A percentile compares a stretch with the other conserved stretches of the same genome.
These are phyloP conservation scores for Rauvolfia tetraphylla DNA, from an alignment of 257 asterid species.

Conservation along the genomic window DNA sequence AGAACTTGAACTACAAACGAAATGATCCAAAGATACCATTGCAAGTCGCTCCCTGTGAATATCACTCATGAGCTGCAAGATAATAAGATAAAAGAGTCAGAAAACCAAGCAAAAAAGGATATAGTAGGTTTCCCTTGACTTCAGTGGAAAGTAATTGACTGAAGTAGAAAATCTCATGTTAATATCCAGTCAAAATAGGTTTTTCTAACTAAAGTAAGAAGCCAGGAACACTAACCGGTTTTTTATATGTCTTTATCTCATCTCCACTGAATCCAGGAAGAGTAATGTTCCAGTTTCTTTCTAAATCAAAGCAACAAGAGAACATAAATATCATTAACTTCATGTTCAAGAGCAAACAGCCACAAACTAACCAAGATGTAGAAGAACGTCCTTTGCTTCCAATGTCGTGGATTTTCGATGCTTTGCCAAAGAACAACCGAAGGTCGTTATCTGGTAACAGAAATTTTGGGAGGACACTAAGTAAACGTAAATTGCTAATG, in stretches of 20 bases:
- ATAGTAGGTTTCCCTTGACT: neutral
- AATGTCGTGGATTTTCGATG: constrained; percentile 84
- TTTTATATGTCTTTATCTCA: constrained; percentile 73
- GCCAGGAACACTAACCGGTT: constrained; percentile 48
- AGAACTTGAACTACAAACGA: constrained; percentile 1
- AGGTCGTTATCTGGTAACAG: constrained; percentile 57
- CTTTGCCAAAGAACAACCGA: constrained; percentile 89
- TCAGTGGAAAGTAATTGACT: neutral
- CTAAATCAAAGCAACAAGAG: constrained; percentile 35
- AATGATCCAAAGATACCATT: constrained; percentile 43
- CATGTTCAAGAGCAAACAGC: constrained; percentile 1
- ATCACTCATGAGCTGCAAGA: constrained; percentile 61
- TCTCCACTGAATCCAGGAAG: constrained; percentile 96
- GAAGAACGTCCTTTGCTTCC: constrained; percentile 89
- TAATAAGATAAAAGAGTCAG: constrained; percentile 21
- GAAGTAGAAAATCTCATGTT: neutral
- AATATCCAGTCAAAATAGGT: neutral
- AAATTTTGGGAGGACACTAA: constrained; percentile 4
- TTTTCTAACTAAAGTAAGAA: constrained; percentile 13
- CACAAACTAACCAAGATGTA: constrained; percentile 77
- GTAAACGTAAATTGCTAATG: neutral
- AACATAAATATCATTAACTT: constrained; percentile 22
- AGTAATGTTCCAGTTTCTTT: constrained; percentile 81
- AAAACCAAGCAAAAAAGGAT: neutral
- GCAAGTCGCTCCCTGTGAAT: constrained; percentile 84